Evolutionary conservation across 2,329 filamentous ascomycete genomes (phyloP), one percentile per base, ranked within the genome.

Genomic region (Diaporthe sp.): DNA sequence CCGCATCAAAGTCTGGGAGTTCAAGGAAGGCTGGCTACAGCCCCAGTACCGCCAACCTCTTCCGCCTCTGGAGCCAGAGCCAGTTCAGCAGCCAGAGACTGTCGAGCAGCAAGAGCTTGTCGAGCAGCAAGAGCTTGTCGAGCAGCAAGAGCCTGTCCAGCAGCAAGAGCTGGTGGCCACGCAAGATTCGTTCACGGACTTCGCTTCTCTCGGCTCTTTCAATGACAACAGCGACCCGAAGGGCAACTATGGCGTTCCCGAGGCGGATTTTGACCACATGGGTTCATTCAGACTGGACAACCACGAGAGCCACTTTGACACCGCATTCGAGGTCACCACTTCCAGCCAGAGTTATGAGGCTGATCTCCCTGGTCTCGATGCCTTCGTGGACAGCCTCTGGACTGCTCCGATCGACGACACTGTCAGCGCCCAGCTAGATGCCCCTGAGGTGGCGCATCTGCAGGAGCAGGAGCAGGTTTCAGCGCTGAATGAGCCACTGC

Each of bases 261-360:
- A 3, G 17, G 17, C 19, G 31, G 62, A 25, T 37, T 4, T 10
- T 13, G 25, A n/a, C 3, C 19, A 22, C 28, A 37, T 25, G 44
- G 6, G 12, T 19, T 37, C 62, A 10, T 25, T 5, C 22, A 17
- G 9, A 17, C 2, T n/a, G 31, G 13, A 22, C 22, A 6, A 10
- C 37, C 37, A 39, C 19, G 4, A 53, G 22, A 53, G 46, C 22
- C n/a, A 25, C n/a, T 68, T 53, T n/a, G 65, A 68, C 1, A 10
- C 46, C n/a, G 22, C 12, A 5, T 39, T 53, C 10, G 46, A 28
- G 22, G 22, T 9, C 12, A 37, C 15, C 31, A 37, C 31, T 17
- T 39, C 31, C 22, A 68, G 65, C 34, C 49, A 68, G 46, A 22
- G 13, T 17, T 39, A 53, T 46, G 65, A 68, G n/a, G 22, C 65